Base-by-base conservation (phyloP, 257 asterid species). In the Scutellaria barbata region DNA sequence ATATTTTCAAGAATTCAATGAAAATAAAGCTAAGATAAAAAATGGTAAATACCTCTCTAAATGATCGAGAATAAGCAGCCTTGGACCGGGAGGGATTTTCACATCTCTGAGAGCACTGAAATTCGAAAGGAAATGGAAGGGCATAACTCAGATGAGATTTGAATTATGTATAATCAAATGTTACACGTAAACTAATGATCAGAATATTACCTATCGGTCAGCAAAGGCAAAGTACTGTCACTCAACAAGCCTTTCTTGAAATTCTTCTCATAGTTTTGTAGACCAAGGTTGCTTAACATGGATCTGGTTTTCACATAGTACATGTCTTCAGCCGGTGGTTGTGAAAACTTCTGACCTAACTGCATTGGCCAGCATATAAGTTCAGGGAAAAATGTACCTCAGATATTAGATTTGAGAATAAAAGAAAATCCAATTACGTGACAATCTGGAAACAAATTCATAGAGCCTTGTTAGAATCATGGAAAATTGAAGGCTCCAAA, bases 61-160 rank as follows among this genome's bases (percentile, higher is more conserved):
- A 68, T 82, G 94, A 72, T 89, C 92, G 5, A 92, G 92, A 80
- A 92, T 92, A 58, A 89, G 88, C 68, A 92, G 85, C 76, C 98
- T 86, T 69, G 98, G 96, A 55, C 96, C 96, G 0, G 96, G 96
- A 60, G 98, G 98, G 55, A 92, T 89, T 57, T 77, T 84, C 81
- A 85, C 96, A 67, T 92, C 98, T 81, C 89, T 84, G 22, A 92
- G 92, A 66, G 98, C 96, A 73, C 98, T 92, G 83, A 54, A 55
- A 33, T 57, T 59, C 6, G 14, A 63, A 14, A 54, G 20, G 43
- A 68, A 72, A 50, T 1, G 40, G 7, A 66, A 7, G 4, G 33
- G 16, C 12, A 17, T 66, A 8, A 16, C 10, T 0, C 2, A 11
- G 22, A 61, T 0, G 22, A 17, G 70, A 16, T 30, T 75, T 12